Percentiles rank a stretch among this genome's conserved stretches.
phyloP scores from a whole-genome alignment of 768 basidiomycete species.

The Boletus vinaceobasis region DNA sequence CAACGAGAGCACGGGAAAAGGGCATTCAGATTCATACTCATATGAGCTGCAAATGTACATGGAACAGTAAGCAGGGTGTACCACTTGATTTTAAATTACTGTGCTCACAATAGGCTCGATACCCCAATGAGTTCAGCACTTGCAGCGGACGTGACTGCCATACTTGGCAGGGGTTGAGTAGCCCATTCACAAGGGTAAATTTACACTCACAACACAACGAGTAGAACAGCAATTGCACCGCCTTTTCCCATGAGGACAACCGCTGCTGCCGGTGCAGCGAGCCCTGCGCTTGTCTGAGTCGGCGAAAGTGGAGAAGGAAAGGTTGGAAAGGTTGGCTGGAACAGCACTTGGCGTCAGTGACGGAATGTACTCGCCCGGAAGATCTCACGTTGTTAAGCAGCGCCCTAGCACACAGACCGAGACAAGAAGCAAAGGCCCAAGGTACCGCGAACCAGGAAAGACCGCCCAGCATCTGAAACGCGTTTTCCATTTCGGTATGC shows the following conservation, averaged over 20 bases:
- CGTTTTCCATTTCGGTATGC: not conserved
- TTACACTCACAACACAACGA: slow-evolving; percentile 39
- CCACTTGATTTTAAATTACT: not conserved
- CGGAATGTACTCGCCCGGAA: not conserved
- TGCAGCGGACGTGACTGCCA: slow-evolving; percentile 47
- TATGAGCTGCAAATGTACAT: slow-evolving; percentile 35
- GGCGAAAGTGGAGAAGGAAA: slow-evolving; percentile 43
- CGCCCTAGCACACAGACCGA: slow-evolving; percentile 43
- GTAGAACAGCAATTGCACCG: slow-evolving; percentile 41
- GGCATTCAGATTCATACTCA: slow-evolving; percentile 32
- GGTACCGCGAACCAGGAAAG: slow-evolving; percentile 58
- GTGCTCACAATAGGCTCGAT: slow-evolving; percentile 40
- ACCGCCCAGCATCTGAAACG: slow-evolving; percentile 49
- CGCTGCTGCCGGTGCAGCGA: slow-evolving; percentile 46
- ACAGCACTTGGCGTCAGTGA: not conserved
- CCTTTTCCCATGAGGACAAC: slow-evolving; percentile 44
- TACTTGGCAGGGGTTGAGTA: slow-evolving; percentile 20
- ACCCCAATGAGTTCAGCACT: slow-evolving; percentile 47
- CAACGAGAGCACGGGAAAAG: not conserved
- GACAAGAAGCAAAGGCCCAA: slow-evolving; percentile 46
- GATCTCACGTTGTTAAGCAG: slow-evolving; percentile 30
- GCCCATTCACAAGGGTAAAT: not conserved
- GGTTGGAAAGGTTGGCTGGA: slow-evolving; percentile 50
- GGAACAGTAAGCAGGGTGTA: not conserved
- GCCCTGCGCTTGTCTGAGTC: slow-evolving; percentile 39